phyloP scores from a whole-genome alignment of 2,329 filamentous ascomycete species.

The Talaromyces sp. region DNA sequence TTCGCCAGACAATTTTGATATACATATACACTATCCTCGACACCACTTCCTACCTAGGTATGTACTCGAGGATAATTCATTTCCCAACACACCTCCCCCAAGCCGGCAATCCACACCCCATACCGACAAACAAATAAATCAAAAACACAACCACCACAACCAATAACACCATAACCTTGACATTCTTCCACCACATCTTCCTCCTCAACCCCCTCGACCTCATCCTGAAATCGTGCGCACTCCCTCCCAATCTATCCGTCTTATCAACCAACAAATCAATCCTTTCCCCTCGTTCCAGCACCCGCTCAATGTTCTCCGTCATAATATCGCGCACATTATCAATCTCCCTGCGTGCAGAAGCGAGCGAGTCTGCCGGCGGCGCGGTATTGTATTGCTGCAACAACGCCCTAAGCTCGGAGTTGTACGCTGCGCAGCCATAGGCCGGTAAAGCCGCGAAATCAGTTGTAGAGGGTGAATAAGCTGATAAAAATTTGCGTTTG shows the following conservation, averaged over 20 bases:
- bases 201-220: conserved; percentile 81
- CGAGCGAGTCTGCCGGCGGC: conserved; percentile 73
- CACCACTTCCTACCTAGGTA: not conserved
- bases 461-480: conserved; percentile 63
- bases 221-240: conserved; percentile 84
- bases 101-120: conserved; percentile 67
- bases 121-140: conserved; percentile 67
- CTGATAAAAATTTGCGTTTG: conserved; percentile 76
- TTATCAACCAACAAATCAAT: conserved; percentile 95
- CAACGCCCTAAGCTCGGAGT: conserved; percentile 68
- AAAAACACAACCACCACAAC: conserved; percentile 66
- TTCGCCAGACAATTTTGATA: not conserved
- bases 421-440: conserved; percentile 88
- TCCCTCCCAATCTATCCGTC: conserved; percentile 86
- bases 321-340: conserved; percentile 90
- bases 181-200: conserved; percentile 99
- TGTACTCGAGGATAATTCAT: not conserved
- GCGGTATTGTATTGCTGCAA: conserved; percentile 85
- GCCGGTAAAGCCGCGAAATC: conserved; percentile 77
- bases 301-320: conserved; percentile 89
- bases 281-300: conserved; percentile 85
- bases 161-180: conserved; percentile 85
- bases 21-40: not conserved
- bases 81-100: conserved; percentile 44
- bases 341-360: conserved; percentile 82